These are phyloP conservation scores for Fistulifera pelliculosa DNA, from an alignment of 108 stramenopile genomes.

Conservation along the genomic window DNA sequence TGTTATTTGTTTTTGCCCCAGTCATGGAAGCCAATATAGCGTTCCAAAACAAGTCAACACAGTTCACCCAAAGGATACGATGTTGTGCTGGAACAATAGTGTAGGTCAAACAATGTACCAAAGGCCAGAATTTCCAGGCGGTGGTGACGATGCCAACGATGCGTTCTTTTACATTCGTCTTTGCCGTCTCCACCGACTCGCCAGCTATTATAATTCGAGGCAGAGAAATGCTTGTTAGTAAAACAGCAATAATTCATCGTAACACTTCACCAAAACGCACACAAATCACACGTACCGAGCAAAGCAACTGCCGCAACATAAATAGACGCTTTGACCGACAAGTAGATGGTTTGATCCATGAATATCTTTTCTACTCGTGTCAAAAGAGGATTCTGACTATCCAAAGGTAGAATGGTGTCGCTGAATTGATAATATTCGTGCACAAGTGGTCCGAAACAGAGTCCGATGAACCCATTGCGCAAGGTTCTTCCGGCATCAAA, in stretches of 20 bases:
- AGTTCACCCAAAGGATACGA: conserved; percentile 92
- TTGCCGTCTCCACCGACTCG: conserved; percentile 24
- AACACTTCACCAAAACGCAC: no score
- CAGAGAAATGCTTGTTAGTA: no score
- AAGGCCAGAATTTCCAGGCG: conserved; percentile 94
- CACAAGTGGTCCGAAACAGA: conserved; percentile 89
- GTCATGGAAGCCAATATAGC: conserved; percentile 57
- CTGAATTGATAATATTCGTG: conserved; percentile 93
- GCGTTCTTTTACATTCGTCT: conserved; percentile 55
- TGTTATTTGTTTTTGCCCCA: no score
- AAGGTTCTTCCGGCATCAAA: conserved; percentile 80
- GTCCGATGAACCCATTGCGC: conserved; percentile 87
- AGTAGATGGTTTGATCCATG: conserved; percentile 93
- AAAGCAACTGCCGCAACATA: conserved; percentile 83
- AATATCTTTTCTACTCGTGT: conserved; percentile 88
- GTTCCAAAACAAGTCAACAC: conserved; percentile 86
- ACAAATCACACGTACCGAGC: conserved; percentile 62
- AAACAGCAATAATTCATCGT: no score
- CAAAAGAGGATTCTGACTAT: conserved; percentile 44
- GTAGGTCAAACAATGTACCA: conserved; percentile 89
- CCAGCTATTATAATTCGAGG: no score
- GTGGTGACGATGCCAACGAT: conserved; percentile 80
- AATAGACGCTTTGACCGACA: conserved; percentile 80
- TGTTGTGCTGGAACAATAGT: conserved; percentile 79
- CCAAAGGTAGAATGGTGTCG: conserved; percentile 84